phyloP scores from a whole-genome alignment of 2,329 filamentous ascomycete species.

The Cladosporium colombiae region DNA sequence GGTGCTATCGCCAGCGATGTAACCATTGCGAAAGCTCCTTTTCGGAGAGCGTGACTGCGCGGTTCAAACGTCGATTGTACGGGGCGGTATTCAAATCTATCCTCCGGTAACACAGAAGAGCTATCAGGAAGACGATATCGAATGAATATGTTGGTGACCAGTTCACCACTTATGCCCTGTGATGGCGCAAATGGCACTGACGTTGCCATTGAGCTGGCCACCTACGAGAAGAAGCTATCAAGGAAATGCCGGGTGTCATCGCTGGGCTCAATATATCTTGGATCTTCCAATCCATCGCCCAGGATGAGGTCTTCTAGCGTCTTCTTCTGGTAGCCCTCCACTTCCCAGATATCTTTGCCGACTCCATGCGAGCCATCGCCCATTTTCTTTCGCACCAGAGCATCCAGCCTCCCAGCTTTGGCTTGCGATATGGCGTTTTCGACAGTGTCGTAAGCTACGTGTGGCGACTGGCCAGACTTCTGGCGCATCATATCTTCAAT shows the following conservation, averaged over 20 bases:
- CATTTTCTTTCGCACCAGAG: neutral
- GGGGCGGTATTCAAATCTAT: neutral
- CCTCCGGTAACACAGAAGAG: neutral
- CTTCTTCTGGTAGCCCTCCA: neutral
- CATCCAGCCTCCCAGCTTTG: neutral
- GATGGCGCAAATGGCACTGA: neutral
- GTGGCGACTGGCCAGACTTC: neutral
- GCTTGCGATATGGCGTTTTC: neutral
- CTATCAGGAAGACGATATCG: neutral
- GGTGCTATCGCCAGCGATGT: neutral
- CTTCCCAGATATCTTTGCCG: neutral
- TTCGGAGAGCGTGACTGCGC: neutral
- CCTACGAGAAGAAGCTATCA: neutral
- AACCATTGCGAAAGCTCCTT: neutral
- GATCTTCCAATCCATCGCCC: neutral
- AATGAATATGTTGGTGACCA: neutral
- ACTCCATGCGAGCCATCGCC: constrained; percentile 1
- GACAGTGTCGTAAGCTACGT: constrained; percentile 1
- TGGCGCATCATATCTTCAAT: neutral
- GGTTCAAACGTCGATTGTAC: neutral
- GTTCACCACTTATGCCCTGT: neutral
- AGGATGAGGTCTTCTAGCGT: neutral
- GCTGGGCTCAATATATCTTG: neutral
- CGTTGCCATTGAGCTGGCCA: neutral
- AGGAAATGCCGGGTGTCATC: neutral